Conservation (phyloP, 2,329 filamentous ascomycete species). For the Fusarium camptoceras region DNA sequence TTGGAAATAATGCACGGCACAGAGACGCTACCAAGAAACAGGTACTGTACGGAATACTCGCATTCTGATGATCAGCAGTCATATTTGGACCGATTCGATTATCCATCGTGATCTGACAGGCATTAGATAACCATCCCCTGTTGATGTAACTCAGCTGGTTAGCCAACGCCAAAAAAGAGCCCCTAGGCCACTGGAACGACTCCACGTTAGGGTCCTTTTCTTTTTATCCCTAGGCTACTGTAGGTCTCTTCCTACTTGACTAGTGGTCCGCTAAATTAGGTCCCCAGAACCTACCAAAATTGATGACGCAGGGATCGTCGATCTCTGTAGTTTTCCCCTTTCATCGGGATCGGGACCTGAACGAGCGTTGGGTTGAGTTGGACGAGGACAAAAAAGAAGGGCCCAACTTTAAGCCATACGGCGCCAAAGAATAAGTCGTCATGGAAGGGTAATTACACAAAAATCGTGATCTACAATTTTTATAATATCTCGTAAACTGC, state of each 20-base stretch:
- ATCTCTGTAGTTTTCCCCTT: neutral
- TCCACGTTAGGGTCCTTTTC: neutral
- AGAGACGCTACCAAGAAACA: neutral
- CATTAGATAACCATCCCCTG: neutral
- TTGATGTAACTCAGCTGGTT: slow-evolving; percentile 1
- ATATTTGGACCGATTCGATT: neutral
- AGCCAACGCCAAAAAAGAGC: neutral
- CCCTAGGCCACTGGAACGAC: neutral
- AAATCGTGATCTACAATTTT: neutral
- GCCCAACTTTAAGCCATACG: neutral
- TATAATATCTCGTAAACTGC: slow-evolving; percentile 6
- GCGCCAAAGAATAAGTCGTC: neutral
- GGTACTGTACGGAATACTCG: neutral
- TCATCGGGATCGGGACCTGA: slow-evolving; percentile 17
- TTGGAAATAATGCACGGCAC: neutral
- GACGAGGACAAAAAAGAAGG: neutral
- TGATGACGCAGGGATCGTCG: slow-evolving; percentile 16
- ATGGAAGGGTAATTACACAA: neutral
- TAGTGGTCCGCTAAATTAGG: slow-evolving; percentile 5
- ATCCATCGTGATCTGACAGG: slow-evolving; percentile 11
- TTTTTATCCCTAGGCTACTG: neutral
- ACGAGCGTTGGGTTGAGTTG: slow-evolving; percentile 3
- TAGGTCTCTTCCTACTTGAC: neutral
- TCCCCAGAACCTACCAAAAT: neutral
- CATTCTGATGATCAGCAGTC: neutral